Base-by-base conservation (phyloP, 176 grass and related monocot species). In the Saccharum spontaneum region DNA sequence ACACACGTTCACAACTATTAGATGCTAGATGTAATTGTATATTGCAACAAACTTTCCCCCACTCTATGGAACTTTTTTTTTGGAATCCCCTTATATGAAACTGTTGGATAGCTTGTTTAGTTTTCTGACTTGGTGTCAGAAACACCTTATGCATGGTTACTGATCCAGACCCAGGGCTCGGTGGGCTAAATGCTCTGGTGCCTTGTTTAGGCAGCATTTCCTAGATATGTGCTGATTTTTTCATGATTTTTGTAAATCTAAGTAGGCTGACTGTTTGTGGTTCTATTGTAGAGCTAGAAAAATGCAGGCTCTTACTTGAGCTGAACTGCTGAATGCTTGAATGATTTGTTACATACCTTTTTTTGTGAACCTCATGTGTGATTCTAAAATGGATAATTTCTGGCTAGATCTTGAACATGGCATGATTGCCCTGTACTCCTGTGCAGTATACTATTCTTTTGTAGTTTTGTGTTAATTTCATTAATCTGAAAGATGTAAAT, bases 311-410 rank as follows among this genome's bases (percentile, higher is more conserved):
- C 69, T 24, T 7, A 71, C 1, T 43, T 45, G 5, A 67, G 26
- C 30, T 79, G 0, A 45, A 46, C 6, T 45, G 40, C 23, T 31
- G 20, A 30, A 67, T 13, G 16, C 10, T 34, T 67, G 17, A 67
- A 79, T 48, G 41, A 67, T 67, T 63, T 64, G 4, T 8, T 18
- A 30, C 30, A 24, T 2, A 50, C 26, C 31, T 28, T 18, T 68
- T 68, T 69, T 70, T 77, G 5, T 38, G 5, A 40, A 31, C 15
- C 4, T 85, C 63, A 52, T 70, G 16, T 10, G 46, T 79, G 40
- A 7, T 31, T 73, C 9, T 48, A 72, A 68, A 85, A 44, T 40
- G 18, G n/a, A 66, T 73, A 22, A 24, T 36, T 88, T 73, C 23
- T 13, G 23, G 24, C 8, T 73, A 66, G 5, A 50, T 38, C 14